phyloP scores from a whole-genome alignment of 2,329 filamentous ascomycete genomes.

The Talaromyces rugulosus region DNA sequence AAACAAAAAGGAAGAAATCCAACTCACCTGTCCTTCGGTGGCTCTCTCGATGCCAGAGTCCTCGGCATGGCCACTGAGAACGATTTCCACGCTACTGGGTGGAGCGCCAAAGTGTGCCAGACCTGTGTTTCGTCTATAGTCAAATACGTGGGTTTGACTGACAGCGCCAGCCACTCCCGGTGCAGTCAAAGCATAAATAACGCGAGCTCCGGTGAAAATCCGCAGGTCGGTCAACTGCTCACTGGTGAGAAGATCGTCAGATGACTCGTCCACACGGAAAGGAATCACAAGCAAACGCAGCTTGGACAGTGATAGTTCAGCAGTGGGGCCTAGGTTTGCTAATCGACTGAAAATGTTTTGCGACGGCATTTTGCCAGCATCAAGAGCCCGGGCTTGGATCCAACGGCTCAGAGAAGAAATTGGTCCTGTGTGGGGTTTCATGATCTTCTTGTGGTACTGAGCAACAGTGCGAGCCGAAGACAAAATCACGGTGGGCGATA shows the following conservation, averaged over 20 bases:
- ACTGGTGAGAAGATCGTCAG: conserved; percentile 62
- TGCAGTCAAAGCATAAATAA: conserved; percentile 81
- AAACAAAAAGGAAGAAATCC: not conserved
- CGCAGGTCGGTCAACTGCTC: conserved; percentile 73
- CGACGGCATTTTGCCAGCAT: conserved; percentile 69
- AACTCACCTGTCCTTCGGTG: conserved; percentile 58
- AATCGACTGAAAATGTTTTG: conserved; percentile 56
- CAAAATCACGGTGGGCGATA: conserved; percentile 78
- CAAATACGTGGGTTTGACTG: conserved; percentile 81
- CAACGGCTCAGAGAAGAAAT: conserved; percentile 66
- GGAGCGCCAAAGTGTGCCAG: conserved; percentile 76
- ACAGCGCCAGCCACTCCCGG: conserved; percentile 82
- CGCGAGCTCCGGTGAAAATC: conserved; percentile 71
- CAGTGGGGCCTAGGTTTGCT: conserved; percentile 33
- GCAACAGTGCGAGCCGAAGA: conserved; percentile 70
- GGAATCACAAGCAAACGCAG: conserved; percentile 78
- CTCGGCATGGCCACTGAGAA: conserved; percentile 48
- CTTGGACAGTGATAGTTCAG: conserved; percentile 54
- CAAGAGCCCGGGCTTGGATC: conserved; percentile 65
- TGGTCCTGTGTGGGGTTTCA: conserved; percentile 56
- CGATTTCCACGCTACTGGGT: conserved; percentile 72
- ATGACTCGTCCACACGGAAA: conserved; percentile 61
- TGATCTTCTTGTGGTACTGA: conserved; percentile 61
- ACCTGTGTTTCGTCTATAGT: conserved; percentile 61
- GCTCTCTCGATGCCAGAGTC: conserved; percentile 34